A percentile compares a stretch with the other conserved stretches of the same genome.
phyloP scores from a whole-genome alignment of 257 asterid genomes.

The Ligustrum vulgare region DNA sequence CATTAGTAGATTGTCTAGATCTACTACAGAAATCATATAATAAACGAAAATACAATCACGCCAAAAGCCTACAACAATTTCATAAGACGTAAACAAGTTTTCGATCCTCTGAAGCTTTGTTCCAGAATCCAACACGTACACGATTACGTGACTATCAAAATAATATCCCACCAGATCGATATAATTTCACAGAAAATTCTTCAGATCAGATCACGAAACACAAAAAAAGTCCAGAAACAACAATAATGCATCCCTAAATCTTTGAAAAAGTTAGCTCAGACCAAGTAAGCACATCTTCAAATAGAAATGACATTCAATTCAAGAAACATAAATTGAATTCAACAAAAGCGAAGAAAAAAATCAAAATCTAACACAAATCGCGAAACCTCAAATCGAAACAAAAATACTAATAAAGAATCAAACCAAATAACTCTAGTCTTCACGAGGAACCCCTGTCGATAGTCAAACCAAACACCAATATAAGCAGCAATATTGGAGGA shows the following conservation, averaged over 20 bases:
- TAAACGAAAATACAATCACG: neutral
- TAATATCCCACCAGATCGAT: neutral
- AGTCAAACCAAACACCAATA: no score
- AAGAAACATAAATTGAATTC: neutral
- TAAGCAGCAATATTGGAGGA: no score
- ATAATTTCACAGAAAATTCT: neutral
- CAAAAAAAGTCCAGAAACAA: neutral
- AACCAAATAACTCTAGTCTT: no score
- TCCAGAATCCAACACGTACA: neutral
- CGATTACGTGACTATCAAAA: neutral
- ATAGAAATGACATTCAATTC: neutral
- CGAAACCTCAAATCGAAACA: neutral
- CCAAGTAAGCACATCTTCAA: neutral
- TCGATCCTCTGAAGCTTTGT: neutral
- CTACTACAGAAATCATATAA: neutral
- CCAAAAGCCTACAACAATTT: neutral
- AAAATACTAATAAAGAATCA: no score
- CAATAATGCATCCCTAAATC: neutral
- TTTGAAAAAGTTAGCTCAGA: neutral
- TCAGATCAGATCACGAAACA: neutral
- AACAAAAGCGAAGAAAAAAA: neutral
- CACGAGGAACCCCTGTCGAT: no score
- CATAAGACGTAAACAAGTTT: neutral
- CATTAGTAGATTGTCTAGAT: neutral
- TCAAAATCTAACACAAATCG: neutral